A percentile compares a stretch with the other conserved stretches of the same genome.
These are phyloP conservation scores for Clathrus columnatus DNA, from an alignment of 768 basidiomycete genomes.

Conservation along the genomic window DNA sequence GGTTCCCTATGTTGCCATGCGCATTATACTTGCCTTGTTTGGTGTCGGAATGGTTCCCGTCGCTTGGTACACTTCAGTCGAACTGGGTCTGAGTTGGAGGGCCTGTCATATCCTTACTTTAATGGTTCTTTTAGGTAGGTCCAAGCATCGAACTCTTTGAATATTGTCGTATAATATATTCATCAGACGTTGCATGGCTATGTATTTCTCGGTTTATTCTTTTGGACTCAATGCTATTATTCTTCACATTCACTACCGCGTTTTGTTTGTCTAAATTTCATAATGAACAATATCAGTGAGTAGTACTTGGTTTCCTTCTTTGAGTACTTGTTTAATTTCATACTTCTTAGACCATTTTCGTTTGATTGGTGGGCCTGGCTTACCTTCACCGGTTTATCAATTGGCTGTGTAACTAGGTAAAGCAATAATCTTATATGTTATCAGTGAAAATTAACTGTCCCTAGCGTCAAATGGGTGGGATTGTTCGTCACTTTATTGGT, in stretches of 20 bases:
- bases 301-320: conserved; percentile 9
- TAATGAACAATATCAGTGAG: conserved; percentile 90
- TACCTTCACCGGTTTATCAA: conserved; percentile 83
- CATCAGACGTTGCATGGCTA: conserved; percentile 90
- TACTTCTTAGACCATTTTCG: conserved; percentile 65
- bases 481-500: conserved; percentile 92
- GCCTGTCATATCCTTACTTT: conserved; percentile 87
- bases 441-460: neutral
- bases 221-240: conserved; percentile 96
- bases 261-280: conserved; percentile 95
- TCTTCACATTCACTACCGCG: conserved; percentile 96
- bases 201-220: conserved; percentile 96
- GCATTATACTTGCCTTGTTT: conserved; percentile 88
- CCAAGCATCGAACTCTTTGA: neutral
- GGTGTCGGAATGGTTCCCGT: conserved; percentile 94
- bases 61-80: conserved; percentile 93
- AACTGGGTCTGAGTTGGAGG: conserved; percentile 84
- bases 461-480: conserved; percentile 92
- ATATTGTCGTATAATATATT: neutral
- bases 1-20: conserved; percentile 92
- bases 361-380: conserved; percentile 99
- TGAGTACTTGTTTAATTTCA: neutral
- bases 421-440: conserved; percentile 4
- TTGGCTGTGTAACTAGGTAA: conserved; percentile 90
- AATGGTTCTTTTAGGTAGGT: conserved; percentile 86